Evolutionary conservation across 805 yeast genomes (phyloP).

Genomic region (Lipomyces kockii): DNA sequence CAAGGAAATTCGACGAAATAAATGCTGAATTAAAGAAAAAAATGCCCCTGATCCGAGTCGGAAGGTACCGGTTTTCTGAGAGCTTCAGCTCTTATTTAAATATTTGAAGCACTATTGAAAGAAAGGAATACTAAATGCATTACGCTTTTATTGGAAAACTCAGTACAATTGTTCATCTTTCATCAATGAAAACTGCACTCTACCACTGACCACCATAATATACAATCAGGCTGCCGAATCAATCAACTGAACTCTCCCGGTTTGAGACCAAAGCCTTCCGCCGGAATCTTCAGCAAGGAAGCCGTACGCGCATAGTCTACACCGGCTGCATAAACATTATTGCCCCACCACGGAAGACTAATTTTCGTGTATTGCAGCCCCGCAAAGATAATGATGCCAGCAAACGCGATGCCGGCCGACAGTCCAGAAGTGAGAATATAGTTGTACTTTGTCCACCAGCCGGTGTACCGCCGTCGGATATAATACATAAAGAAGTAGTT

Average conservation of each 20-base stretch:
- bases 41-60: no score
- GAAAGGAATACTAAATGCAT: no score
- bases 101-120: no score
- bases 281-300: slow-evolving; percentile 11
- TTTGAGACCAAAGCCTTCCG: slow-evolving; percentile 21
- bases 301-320: slow-evolving; percentile 24
- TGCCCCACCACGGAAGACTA: slow-evolving; percentile 62
- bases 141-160: no score
- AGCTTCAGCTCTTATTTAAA: no score
- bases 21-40: no score
- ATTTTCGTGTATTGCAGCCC: slow-evolving; percentile 46
- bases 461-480: slow-evolving; percentile 57
- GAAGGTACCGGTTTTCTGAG: no score
- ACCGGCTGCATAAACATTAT: slow-evolving; percentile 40
- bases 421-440: slow-evolving; percentile 68
- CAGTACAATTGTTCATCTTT: no score
- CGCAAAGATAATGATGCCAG: slow-evolving; percentile 61
- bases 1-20: no score
- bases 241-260: slow-evolving; percentile 4
- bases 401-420: slow-evolving; percentile 68
- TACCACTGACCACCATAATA: no score
- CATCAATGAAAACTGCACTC: no score
- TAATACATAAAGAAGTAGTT: slow-evolving; percentile 62
- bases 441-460: slow-evolving; percentile 79
- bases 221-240: not conserved